Evolutionary conservation across 495 filamentous ascomycete species (phyloP).

Genomic region (Pyrenopolyporus hunteri): DNA sequence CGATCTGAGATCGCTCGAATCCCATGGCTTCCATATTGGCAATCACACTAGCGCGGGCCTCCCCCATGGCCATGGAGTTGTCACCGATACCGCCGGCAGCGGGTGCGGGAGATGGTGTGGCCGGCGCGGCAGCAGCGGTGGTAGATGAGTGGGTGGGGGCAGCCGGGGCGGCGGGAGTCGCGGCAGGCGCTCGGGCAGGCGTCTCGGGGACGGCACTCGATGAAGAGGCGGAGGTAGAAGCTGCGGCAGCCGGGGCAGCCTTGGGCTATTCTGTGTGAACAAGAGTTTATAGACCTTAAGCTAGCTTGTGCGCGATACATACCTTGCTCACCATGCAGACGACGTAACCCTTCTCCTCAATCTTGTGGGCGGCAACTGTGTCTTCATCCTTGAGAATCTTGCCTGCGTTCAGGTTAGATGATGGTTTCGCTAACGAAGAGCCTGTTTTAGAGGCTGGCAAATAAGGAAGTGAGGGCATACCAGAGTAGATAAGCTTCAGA

Average conservation of each 20-base stretch:
- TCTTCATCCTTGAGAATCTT: slow-evolving; percentile 98
- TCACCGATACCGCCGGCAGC: slow-evolving; percentile 53
- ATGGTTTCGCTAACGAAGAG: not conserved
- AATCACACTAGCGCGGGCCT: slow-evolving; percentile 82
- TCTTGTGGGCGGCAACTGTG: slow-evolving; percentile 92
- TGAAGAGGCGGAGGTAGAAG: slow-evolving; percentile 61
- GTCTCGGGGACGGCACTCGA: slow-evolving; percentile 65
- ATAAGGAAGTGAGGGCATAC: slow-evolving; percentile 55
- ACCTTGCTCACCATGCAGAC: slow-evolving; percentile 98
- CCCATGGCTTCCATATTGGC: slow-evolving; percentile 98
- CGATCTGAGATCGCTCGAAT: slow-evolving; percentile 83
- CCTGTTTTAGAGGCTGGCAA: not conserved
- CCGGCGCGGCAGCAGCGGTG: slow-evolving; percentile 68
- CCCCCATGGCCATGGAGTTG: slow-evolving; percentile 82
- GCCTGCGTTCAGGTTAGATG: slow-evolving; percentile 60
- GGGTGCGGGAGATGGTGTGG: slow-evolving; percentile 64
- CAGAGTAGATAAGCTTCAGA: slow-evolving; percentile 97
- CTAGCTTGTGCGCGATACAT: slow-evolving; percentile 30
- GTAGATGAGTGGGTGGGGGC: slow-evolving; percentile 57
- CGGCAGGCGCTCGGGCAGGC: slow-evolving; percentile 68
- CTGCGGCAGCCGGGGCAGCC: slow-evolving; percentile 56
- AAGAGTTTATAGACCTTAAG: slow-evolving; percentile 4
- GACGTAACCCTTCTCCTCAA: slow-evolving; percentile 98
- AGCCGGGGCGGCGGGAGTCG: slow-evolving; percentile 65
- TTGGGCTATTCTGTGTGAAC: slow-evolving; percentile 63